phyloP scores from a whole-genome alignment of 2,329 filamentous ascomycete genomes.

The Rosellinia necatrix region DNA sequence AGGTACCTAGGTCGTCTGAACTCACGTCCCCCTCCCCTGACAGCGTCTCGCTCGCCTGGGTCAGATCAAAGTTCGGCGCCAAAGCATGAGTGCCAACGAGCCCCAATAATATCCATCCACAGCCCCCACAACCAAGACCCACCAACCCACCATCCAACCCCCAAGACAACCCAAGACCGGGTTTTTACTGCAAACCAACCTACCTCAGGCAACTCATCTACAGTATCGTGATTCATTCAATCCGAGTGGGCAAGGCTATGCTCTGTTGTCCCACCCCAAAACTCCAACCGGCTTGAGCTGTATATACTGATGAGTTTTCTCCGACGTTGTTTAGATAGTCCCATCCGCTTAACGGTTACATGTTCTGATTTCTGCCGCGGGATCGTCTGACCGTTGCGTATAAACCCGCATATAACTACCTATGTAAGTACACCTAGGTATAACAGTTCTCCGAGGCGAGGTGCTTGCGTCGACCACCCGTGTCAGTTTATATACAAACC shows the following conservation, averaged over 20 bases:
- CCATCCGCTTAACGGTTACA: neutral
- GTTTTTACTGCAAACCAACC: too few species aligned
- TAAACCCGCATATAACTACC: neutral
- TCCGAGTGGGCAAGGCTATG: conserved; percentile 11
- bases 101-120: conserved; percentile 5
- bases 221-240: too few species aligned
- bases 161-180: too few species aligned
- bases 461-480: conserved; percentile 18
- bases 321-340: neutral
- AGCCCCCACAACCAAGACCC: conserved; percentile 16
- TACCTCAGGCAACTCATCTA: too few species aligned
- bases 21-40: conserved; percentile 8
- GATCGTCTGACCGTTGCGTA: neutral
- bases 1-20: neutral
- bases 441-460: conserved; percentile 10
- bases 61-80: conserved; percentile 22
- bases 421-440: neutral
- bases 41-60: conserved; percentile 16
- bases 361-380: neutral
- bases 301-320: too few species aligned
- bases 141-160: too few species aligned
- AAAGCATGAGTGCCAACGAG: too few species aligned
- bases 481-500: neutral
- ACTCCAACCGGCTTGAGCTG: too few species aligned
- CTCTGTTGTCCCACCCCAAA: conserved; percentile 11